Base-by-base conservation (phyloP, 1,284 basidiomycete genomes). In the Tilletia walkeri region DNA sequence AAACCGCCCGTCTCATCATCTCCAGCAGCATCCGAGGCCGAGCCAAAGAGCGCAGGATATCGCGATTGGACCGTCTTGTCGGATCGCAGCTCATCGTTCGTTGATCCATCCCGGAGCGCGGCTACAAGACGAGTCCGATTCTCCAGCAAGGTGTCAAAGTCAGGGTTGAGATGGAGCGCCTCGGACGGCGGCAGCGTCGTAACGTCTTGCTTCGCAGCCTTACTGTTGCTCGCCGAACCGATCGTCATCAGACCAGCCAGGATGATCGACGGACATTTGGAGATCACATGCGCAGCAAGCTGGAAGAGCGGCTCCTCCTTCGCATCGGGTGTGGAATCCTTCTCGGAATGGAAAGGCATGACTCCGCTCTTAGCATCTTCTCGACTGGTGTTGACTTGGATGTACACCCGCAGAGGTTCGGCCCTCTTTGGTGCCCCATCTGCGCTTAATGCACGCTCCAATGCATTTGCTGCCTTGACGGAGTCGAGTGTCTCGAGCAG, bases 201-300 rank as follows among this genome's bases (percentile, higher is more conserved):
- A 69, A 91, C 67, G 1, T 69, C 39, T 12, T 49, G 63, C 18
- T 65, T 61, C 14, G 72, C 73, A 30, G 53, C 69, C 9, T 71
- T 68, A 65, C 78, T 80, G 69, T 81, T 78, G 30, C 72, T 66
- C 7, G 76, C 87, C 3, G 93, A 89, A 1, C 96, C 95, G 78
- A 99, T 99, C 0, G 95, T 98, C 95, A 99, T 99, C 50, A 99
- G 85, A 3, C 95, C 96, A 54, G 89, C 88, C 2, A 99, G 85
- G 20, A 87, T 87, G 47, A 99, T 87, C 20, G 86, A 86, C 0
- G 92, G 91, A 82, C 95, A 99, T 39, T 87, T 84, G 0, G 85
- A 84, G 70, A 95, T 81, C 80, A 99, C 87, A 77, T 92, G 89
- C 56, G 84, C 85, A 0, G 92, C 94, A 18, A 98, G 88, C 65